Evolutionary conservation across 257 asterid species (phyloP), one percentile per base, ranked within the genome.

Genomic region (Solanum sejunctum): DNA sequence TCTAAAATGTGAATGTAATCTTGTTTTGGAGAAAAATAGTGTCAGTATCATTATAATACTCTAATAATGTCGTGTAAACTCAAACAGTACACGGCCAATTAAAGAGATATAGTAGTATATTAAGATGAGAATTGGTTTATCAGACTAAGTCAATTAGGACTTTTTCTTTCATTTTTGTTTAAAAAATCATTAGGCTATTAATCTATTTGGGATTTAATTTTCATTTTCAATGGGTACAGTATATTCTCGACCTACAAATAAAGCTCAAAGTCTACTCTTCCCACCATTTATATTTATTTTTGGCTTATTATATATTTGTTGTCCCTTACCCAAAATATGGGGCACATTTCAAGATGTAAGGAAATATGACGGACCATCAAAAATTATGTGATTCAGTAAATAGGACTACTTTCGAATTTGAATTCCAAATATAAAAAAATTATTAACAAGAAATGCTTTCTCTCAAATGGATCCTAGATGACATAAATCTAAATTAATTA

Each of bases 331-430:
- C 45, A 75, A 75, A 75, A 49, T 49, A 49, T 49, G 43, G 81
- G 61, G 81, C 11, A 75, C 81, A 49, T 41, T 70, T 70, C 28
- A 41, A 70, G 23, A 17, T 12, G 17, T 41, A 18, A 70, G 41
- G 54, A 39, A 39, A 39, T n/a, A 36, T 36, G 13, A 32, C 36
- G 3, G 36, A 32, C 36, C 36, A 32, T 32, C 3, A 3, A 32
- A 32, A 32, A 32, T 32, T 32, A 32, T 36, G 41, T 36, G 41
- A 5, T 36, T 3, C 41, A 36, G 6, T 36, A 5, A 1, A 36
- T 36, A 7, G 1, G 41, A 1, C 1, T 36, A 0, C 5, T 36
- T 36, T 0, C 5, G 6, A 0, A 0, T 36, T 36, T 5, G 6
- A 36, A 36, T 36, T 5, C 1, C 5, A 0, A 5, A 36, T 36